Percentiles rank a stretch among this genome's conserved stretches.
These are phyloP conservation scores for Aeschynomene evenia DNA, from an alignment of 306 rosid genomes.

Conservation along the genomic window DNA sequence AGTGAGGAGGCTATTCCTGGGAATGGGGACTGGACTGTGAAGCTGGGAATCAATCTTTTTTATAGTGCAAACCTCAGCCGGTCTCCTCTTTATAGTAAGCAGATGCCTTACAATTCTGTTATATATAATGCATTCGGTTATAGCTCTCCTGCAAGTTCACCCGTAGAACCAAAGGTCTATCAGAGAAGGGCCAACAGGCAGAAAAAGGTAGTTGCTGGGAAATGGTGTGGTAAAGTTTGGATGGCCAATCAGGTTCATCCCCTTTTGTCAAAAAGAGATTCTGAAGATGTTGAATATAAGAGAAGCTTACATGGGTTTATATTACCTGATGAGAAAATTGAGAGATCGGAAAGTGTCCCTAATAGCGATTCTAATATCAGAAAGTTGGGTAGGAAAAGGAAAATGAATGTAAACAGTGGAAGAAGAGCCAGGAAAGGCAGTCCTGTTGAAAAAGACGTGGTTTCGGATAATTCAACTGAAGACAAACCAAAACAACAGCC, in stretches of 20 bases:
- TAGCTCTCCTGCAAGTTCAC: conserved; percentile 54
- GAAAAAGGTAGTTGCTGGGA: conserved; percentile 88
- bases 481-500: conserved; percentile 31
- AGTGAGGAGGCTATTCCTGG: conserved; percentile 86
- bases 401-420: conserved; percentile 41
- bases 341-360: conserved; percentile 44
- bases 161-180: conserved; percentile 58
- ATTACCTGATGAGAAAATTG: conserved; percentile 54
- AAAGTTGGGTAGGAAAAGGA: conserved; percentile 78
- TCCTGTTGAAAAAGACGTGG: conserved; percentile 33
- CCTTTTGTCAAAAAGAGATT: conserved; percentile 61
- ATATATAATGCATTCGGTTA: conserved; percentile 90
- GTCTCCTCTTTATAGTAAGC: conserved; percentile 94
- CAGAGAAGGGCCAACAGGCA: conserved; percentile 68
- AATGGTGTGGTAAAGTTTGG: conserved; percentile 99
- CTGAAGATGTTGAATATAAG: conserved; percentile 55
- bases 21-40: conserved; percentile 97
- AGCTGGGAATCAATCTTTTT: conserved; percentile 95
- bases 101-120: conserved; percentile 96
- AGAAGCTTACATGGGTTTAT: conserved; percentile 46
- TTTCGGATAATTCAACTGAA: conserved; percentile 42
- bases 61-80: conserved; percentile 92
- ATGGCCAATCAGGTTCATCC: conserved; percentile 96
- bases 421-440: conserved; percentile 55
- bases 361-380: conserved; percentile 41